Conservation (phyloP, 768 basidiomycete genomes). For the Pleurotus giganteus region DNA sequence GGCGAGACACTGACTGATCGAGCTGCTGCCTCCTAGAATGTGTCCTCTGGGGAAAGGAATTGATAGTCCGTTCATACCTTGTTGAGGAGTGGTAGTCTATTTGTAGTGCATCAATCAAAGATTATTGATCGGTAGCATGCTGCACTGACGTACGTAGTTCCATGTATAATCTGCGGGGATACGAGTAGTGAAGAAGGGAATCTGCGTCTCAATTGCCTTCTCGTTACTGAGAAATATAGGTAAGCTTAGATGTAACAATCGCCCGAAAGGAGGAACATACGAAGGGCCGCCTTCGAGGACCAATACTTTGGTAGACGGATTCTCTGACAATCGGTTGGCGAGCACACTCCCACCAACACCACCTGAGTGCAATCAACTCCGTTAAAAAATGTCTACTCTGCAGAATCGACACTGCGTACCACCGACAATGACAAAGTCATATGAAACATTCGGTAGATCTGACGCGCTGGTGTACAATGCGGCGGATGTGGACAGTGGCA, state of each 20-base stretch:
- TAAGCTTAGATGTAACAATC: neutral
- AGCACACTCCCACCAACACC: slow-evolving; percentile 6
- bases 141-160: neutral
- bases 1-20: slow-evolving; percentile 18
- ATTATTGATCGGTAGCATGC: neutral
- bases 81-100: slow-evolving; percentile 20
- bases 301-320: neutral
- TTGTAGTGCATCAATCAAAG: slow-evolving; percentile 8
- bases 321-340: slow-evolving; percentile 9
- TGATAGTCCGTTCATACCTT: slow-evolving; percentile 12
- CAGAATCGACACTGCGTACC: neutral
- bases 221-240: neutral
- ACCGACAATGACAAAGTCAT: slow-evolving; percentile 11
- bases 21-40: slow-evolving; percentile 18
- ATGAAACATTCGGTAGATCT: neutral
- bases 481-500: neutral
- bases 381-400: neutral
- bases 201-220: neutral
- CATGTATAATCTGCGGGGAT: neutral
- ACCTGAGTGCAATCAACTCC: neutral
- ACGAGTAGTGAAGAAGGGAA: too few relatives aligned
- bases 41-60: slow-evolving; percentile 17
- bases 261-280: neutral
- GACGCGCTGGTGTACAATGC: neutral
- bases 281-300: slow-evolving; percentile 10